A percentile compares a stretch with the other conserved stretches of the same genome.
These are phyloP conservation scores for Glutinoglossum americanum DNA, from an alignment of 495 filamentous ascomycete species.

Conservation along the genomic window DNA sequence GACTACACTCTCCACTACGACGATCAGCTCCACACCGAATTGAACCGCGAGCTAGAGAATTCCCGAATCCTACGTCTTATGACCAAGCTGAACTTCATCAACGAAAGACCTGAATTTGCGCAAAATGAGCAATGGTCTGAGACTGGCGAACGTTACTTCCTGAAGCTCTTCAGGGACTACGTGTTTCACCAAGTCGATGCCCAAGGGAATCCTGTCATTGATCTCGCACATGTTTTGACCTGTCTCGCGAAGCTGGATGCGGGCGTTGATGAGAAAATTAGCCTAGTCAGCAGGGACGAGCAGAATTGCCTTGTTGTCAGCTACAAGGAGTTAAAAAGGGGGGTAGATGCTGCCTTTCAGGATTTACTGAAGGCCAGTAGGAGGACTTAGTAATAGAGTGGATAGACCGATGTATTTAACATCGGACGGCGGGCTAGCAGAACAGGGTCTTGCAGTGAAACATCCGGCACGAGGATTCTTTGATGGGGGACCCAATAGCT, in stretches of 20 bases:
- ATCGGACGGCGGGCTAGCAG: neutral
- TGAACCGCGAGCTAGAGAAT: slow-evolving; percentile 73
- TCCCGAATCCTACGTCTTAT: slow-evolving; percentile 65
- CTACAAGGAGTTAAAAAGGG: slow-evolving; percentile 71
- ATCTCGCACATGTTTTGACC: slow-evolving; percentile 63
- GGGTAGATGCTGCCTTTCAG: slow-evolving; percentile 54
- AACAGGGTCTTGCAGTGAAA: neutral
- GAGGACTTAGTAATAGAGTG: neutral
- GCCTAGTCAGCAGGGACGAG: slow-evolving; percentile 70
- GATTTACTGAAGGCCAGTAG: slow-evolving; percentile 42
- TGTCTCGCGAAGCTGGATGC: slow-evolving; percentile 86
- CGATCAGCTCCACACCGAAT: slow-evolving; percentile 46
- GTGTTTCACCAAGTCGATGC: slow-evolving; percentile 88
- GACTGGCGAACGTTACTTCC: slow-evolving; percentile 68
- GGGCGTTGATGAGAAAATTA: slow-evolving; percentile 66
- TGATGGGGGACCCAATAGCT: neutral
- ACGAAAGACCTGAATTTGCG: slow-evolving; percentile 72
- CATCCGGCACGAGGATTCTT: neutral
- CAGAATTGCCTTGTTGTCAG: slow-evolving; percentile 67
- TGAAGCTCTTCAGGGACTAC: slow-evolving; percentile 91
- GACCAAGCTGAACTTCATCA: slow-evolving; percentile 64
- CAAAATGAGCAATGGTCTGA: slow-evolving; percentile 61
- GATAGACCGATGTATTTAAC: neutral
- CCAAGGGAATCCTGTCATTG: slow-evolving; percentile 54
- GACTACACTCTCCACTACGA: slow-evolving; percentile 53